Evolutionary conservation across 2,329 filamentous ascomycete species (phyloP).

Genomic region (Xylariales sp.): DNA sequence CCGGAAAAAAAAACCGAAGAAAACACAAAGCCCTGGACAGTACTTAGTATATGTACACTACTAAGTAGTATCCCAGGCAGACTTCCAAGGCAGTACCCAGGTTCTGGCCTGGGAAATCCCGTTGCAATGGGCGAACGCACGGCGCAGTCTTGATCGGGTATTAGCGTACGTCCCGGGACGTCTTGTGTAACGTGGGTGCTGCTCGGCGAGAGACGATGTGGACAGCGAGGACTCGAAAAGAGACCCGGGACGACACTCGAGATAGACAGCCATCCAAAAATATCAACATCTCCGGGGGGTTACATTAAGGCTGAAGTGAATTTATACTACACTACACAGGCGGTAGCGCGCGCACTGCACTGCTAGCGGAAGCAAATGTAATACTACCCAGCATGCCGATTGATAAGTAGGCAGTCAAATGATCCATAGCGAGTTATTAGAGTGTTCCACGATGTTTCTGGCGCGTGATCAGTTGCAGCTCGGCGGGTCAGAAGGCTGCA

Average conservation of each 20-base stretch:
- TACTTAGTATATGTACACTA: no score
- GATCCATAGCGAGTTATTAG: constrained; percentile 24
- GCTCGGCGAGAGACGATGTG: constrained; percentile 4
- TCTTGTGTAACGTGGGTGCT: constrained; percentile 4
- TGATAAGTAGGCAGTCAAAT: constrained; percentile 25
- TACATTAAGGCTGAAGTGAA: constrained; percentile 40
- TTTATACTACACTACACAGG: constrained; percentile 7
- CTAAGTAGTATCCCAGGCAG: no score
- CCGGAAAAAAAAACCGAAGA: no score
- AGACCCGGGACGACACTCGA: no score
- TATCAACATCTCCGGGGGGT: constrained; percentile 28
- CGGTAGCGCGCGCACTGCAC: not conserved
- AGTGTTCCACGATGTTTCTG: constrained; percentile 34
- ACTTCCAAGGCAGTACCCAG: no score
- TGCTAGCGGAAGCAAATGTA: constrained; percentile 20
- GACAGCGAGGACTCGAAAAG: not conserved
- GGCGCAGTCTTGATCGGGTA: constrained; percentile 14
- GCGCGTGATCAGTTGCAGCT: constrained; percentile 33
- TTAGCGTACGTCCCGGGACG: constrained; percentile 9
- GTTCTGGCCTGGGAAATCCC: not conserved
- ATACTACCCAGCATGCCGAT: constrained; percentile 26
- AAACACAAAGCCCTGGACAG: not conserved
- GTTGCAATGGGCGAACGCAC: constrained; percentile 6
- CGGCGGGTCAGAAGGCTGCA: constrained; percentile 15
- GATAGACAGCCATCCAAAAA: constrained; percentile 30